Conservation (phyloP, 176 grass and related monocot species). For the Avena insularis region DNA sequence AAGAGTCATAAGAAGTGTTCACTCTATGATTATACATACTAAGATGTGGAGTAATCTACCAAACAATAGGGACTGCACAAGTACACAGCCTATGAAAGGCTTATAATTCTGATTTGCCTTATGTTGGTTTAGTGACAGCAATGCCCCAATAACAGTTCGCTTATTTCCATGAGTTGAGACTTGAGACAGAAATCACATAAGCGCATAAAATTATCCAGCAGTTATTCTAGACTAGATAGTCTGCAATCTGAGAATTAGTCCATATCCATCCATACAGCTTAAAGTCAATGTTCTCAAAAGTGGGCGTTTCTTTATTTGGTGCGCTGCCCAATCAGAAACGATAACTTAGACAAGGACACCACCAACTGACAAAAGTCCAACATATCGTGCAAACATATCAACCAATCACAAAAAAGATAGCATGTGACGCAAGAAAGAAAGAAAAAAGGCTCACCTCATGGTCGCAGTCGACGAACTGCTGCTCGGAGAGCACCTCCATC, state of each 20-base stretch:
- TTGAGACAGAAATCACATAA: not conserved
- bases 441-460: constrained; percentile 58
- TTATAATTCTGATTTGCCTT: not conserved
- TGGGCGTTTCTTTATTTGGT: not conserved
- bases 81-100: not conserved
- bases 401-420: constrained; percentile 33
- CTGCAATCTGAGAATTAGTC: not conserved
- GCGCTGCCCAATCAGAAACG: constrained; percentile 37
- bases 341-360: not conserved
- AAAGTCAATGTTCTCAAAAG: not conserved
- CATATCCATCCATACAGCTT: not conserved
- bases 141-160: not conserved
- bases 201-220: not conserved
- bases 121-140: not conserved
- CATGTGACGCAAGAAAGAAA: not conserved
- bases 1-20: not conserved
- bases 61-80: not conserved
- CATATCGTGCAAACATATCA: constrained; percentile 4
- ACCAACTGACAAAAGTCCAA: constrained; percentile 32
- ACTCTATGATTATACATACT: not conserved
- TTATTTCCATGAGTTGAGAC: not conserved
- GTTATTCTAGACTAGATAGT: not conserved
- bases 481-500: constrained; percentile 78
- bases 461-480: constrained; percentile 88
- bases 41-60: not conserved